phyloP scores from a whole-genome alignment of 192 early-diverging fungal species.

The Podila epigama region DNA sequence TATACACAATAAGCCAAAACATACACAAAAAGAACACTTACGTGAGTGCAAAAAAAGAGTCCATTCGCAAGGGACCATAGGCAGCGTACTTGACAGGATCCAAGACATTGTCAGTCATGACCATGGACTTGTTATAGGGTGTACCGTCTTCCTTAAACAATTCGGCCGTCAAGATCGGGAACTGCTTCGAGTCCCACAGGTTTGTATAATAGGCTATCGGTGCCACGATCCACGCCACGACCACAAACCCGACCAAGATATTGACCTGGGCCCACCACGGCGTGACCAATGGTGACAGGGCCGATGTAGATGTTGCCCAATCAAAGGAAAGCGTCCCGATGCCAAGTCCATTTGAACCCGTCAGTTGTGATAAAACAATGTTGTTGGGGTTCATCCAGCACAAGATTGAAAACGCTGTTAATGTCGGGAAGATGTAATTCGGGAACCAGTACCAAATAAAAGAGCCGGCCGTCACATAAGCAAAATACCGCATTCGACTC shows the following conservation, averaged over 20 bases:
- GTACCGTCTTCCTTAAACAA: constrained; percentile 26
- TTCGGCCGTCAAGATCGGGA: constrained; percentile 43
- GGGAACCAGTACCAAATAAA: constrained; percentile 61
- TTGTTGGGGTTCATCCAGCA: constrained; percentile 54
- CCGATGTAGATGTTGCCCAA: constrained; percentile 48
- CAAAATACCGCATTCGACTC: constrained; percentile 43
- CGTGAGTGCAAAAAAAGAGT: constrained; percentile 31
- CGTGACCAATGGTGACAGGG: constrained; percentile 40
- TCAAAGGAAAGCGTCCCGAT: constrained; percentile 48
- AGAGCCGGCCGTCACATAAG: constrained; percentile 29
- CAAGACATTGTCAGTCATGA: constrained; percentile 24
- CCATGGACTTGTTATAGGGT: constrained; percentile 15
- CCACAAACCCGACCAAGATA: constrained; percentile 49
- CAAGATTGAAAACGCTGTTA: constrained; percentile 51
- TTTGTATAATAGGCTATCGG: constrained; percentile 47
- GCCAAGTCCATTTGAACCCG: constrained; percentile 47
- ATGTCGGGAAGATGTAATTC: constrained; percentile 52
- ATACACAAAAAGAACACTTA: constrained; percentile 12
- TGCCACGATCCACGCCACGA: constrained; percentile 45
- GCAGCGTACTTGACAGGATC: constrained; percentile 22
- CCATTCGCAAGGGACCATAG: constrained; percentile 27
- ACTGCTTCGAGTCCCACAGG: constrained; percentile 42
- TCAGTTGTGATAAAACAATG: constrained; percentile 44
- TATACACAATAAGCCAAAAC: not conserved
- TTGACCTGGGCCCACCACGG: constrained; percentile 50